Evolutionary conservation across 2,329 filamentous ascomycete genomes (phyloP).

Genomic region (Paraphaeosphaeria sporulosa): DNA sequence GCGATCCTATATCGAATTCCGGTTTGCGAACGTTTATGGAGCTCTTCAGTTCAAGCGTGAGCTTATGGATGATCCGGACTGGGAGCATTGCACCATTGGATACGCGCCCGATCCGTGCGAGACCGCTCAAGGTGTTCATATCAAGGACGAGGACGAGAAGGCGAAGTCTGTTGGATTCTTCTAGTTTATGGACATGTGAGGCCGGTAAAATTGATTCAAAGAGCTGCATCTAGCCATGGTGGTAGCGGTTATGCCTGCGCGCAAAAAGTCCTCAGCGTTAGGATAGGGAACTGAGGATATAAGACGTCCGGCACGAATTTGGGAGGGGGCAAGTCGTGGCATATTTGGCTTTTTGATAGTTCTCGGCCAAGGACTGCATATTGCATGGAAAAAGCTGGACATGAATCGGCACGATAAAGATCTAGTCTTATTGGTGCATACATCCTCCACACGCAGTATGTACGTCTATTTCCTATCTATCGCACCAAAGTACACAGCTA

Average conservation of each 20-base stretch:
- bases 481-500: not conserved
- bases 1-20: constrained; percentile 56
- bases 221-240: not conserved
- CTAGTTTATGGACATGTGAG: not conserved
- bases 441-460: too few species aligned
- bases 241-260: not conserved
- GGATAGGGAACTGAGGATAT: not conserved
- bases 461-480: too few species aligned
- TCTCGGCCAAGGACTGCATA: too few species aligned
- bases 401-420: too few species aligned
- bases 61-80: constrained; percentile 52
- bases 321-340: too few species aligned
- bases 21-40: constrained; percentile 57
- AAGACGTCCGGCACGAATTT: not conserved
- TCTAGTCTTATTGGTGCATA: too few species aligned
- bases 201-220: not conserved
- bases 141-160: constrained; percentile 30
- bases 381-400: too few species aligned
- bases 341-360: not conserved
- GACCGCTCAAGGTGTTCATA: constrained; percentile 34
- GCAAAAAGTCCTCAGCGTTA: not conserved
- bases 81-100: constrained; percentile 55
- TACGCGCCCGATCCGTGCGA: constrained; percentile 55
- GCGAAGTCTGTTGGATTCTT: not conserved
- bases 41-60: constrained; percentile 55